A percentile compares a stretch with the other conserved stretches of the same genome.
Conservation (phyloP, 225 moss, liverwort and hornwort genomes). For the Thuidium tamariscinum region DNA sequence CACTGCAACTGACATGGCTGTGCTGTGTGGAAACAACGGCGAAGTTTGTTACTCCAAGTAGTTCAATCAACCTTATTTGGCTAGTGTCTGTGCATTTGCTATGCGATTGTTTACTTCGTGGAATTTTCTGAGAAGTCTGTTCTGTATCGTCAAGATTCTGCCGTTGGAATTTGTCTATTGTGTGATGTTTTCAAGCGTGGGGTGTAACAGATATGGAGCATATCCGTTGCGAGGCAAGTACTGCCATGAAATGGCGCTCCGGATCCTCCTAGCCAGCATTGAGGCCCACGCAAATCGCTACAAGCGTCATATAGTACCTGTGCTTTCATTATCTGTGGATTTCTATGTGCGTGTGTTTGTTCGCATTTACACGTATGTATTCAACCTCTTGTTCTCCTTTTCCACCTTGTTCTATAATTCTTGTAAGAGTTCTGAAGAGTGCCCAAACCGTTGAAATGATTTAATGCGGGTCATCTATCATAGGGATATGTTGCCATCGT, state of each 20-base stretch:
- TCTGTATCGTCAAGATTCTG: background rate
- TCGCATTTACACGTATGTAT: conserved; percentile 79
- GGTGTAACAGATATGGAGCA: conserved; percentile 70
- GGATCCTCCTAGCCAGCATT: conserved; percentile 81
- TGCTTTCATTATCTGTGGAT: conserved; percentile 89
- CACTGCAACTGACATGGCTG: conserved; percentile 98
- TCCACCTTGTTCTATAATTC: background rate
- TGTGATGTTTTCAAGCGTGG: background rate
- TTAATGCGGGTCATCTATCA: background rate
- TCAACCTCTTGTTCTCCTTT: background rate
- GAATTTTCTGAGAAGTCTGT: background rate
- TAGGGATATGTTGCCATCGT: background rate
- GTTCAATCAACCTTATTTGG: background rate
- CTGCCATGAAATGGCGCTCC: conserved; percentile 98
- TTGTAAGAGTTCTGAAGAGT: background rate
- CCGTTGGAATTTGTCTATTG: background rate
- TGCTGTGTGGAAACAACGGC: conserved; percentile 98
- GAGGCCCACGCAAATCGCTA: conserved; percentile 99
- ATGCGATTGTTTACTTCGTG: background rate
- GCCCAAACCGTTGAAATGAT: background rate
- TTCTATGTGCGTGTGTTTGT: conserved; percentile 98
- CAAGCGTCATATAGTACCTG: conserved; percentile 88
- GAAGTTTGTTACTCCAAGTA: conserved; percentile 99
- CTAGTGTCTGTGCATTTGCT: background rate
- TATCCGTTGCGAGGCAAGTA: conserved; percentile 97